Conservation (phyloP, 176 grass and related monocot species). For the Typha latifolia region DNA sequence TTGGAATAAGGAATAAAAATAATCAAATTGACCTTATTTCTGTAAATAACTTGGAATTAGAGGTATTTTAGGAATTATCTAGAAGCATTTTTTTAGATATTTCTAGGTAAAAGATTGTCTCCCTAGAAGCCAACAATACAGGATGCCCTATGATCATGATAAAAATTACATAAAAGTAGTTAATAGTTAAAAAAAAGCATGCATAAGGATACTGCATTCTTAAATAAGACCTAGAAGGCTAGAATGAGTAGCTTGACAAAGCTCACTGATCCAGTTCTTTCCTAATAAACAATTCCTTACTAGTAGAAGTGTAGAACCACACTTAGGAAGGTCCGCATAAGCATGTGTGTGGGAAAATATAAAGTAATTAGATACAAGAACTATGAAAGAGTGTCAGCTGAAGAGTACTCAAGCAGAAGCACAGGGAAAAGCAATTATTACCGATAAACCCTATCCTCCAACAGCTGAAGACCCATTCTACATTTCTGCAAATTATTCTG, state of each 20-base stretch:
- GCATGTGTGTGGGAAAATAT: background rate
- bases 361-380: background rate
- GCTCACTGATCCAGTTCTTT: background rate
- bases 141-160: too few species aligned
- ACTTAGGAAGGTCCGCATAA: too few species aligned
- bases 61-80: too few species aligned
- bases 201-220: too few species aligned
- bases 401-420: slow-evolving; percentile 1
- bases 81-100: too few species aligned
- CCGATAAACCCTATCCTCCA: slow-evolving; percentile 95
- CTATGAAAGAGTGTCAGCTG: background rate
- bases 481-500: slow-evolving; percentile 74
- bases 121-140: too few species aligned
- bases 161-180: too few species aligned
- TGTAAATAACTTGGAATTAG: too few species aligned
- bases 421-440: slow-evolving; percentile 29
- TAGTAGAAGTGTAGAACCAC: background rate
- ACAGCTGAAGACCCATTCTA: slow-evolving; percentile 84
- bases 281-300: background rate
- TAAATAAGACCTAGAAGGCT: background rate
- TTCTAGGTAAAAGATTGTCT: too few species aligned
- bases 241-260: background rate
- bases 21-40: too few species aligned
- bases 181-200: too few species aligned
- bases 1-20: too few species aligned